Conservation (phyloP, 495 filamentous ascomycete genomes). For the Penicillium tannophilum region DNA sequence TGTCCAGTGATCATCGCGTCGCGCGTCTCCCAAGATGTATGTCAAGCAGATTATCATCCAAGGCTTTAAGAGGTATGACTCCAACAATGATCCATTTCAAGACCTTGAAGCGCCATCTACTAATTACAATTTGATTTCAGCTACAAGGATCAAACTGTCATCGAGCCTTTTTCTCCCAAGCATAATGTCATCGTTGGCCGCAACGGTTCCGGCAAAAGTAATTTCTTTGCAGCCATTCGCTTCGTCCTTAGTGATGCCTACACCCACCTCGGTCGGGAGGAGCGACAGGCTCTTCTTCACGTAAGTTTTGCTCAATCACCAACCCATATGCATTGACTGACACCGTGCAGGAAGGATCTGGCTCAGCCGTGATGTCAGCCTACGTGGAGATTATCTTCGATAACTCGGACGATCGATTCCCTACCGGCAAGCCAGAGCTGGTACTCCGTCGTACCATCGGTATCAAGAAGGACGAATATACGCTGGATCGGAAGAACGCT, state of each 20-base stretch:
- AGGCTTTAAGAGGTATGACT: conserved; percentile 90
- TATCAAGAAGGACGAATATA: conserved; percentile 98
- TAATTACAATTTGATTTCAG: conserved; percentile 47
- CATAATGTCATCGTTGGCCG: conserved; percentile 99
- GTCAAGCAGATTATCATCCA: conserved; percentile 99
- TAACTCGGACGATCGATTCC: conserved; percentile 94
- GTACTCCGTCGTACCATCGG: conserved; percentile 92
- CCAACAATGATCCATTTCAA: not conserved
- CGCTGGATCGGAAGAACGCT: conserved; percentile 91
- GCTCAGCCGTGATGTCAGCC: conserved; percentile 96
- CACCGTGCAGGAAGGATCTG: conserved; percentile 75
- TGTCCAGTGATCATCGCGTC: conserved; percentile 35
- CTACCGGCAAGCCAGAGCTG: conserved; percentile 87
- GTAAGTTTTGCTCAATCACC: conserved; percentile 36
- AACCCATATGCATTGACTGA: conserved; percentile 22
- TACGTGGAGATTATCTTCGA: conserved; percentile 99
- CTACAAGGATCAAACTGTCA: conserved; percentile 99
- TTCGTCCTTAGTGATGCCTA: conserved; percentile 99
- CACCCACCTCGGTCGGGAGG: conserved; percentile 92
- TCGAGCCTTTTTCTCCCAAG: conserved; percentile 96
- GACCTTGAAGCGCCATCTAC: not conserved
- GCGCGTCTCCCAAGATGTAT: conserved; percentile 69
- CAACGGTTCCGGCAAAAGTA: conserved; percentile 98
- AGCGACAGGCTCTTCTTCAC: conserved; percentile 91
- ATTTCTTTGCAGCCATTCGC: conserved; percentile 99